Base-by-base conservation (phyloP, 108 stramenopile species). In the Nitzschia sp. region DNA sequence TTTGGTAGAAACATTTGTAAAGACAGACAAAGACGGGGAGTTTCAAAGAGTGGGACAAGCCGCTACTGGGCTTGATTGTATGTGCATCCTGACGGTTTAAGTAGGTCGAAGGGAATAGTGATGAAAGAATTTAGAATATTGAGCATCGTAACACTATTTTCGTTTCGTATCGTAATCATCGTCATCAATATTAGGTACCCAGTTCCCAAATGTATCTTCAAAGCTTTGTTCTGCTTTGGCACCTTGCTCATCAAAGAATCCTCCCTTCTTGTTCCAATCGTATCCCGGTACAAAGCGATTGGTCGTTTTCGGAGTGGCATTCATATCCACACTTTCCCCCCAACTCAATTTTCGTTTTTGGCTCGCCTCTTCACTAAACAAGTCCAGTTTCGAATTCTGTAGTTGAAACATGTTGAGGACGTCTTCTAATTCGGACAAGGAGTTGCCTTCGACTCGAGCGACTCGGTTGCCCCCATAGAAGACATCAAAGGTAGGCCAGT, bases 171-270 rank as follows among this genome's bases (percentile, higher is more conserved):
- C 54, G 9, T 72, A 53, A 31, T 78, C 63, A 31, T 78, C 76
- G 54, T 86, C 82, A 17, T 89, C 85, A 28, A 75, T 78, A 30
- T 84, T 76, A 0, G 89, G 89, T 38, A 82, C 31, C 89, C 89
- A 90, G 69, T 86, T 83, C 26, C 70, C 89, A 75, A 70, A 90
- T 1, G 45, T 56, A 18, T 82, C 76, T 66, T 82, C 85, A 66
- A 90, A 90, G 47, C 72, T 76, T 62, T 79, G 42, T 55, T 81
- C 71, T 5, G 73, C 64, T 29, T 84, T 86, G 51, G 82, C 64
- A 6, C 63, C 89, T 49, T 71, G 48, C 13, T 82, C 81, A 51
- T 89, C 88, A 65, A 89, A 89, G 69, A 78, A 77, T 21, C 85
- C 83, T 28, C 67, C 72, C 19, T 86, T 66, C 11, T 30, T 64